Percentiles rank a stretch among this genome's conserved stretches.
These are phyloP conservation scores for Colletotrichum cereale DNA, from an alignment of 2,329 filamentous ascomycete genomes.

Conservation along the genomic window DNA sequence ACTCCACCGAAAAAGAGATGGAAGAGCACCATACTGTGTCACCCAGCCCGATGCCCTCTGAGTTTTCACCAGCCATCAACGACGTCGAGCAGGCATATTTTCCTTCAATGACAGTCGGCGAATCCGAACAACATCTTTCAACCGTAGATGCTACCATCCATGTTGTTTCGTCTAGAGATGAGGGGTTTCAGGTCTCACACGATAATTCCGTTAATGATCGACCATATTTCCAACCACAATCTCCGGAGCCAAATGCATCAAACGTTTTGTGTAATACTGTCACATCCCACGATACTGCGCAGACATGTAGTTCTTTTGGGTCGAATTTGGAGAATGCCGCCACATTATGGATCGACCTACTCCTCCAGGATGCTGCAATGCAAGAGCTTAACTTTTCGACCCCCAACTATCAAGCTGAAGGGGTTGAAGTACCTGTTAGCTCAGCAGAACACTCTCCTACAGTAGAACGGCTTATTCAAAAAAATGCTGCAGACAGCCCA, in stretches of 20 bases:
- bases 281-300: conserved; percentile 11
- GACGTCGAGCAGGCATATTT: background rate
- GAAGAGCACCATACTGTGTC: background rate
- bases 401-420: conserved; percentile 1
- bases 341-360: conserved; percentile 35
- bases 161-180: background rate
- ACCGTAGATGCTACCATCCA: background rate
- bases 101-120: background rate
- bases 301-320: conserved; percentile 18
- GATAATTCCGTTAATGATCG: background rate
- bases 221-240: background rate
- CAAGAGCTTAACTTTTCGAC: conserved; percentile 25
- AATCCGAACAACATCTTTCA: background rate
- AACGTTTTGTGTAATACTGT: background rate
- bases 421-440: conserved; percentile 4
- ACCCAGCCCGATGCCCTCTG: too few species aligned
- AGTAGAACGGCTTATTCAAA: background rate
- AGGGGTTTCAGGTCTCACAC: background rate
- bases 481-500: background rate
- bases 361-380: conserved; percentile 27
- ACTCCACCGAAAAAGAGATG: background rate
- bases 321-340: conserved; percentile 33
- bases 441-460: conserved; percentile 17
- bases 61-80: background rate
- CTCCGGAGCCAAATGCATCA: background rate